These are phyloP conservation scores for Grosmannia serpens DNA, from an alignment of 2,329 filamentous ascomycete genomes.

Conservation along the genomic window DNA sequence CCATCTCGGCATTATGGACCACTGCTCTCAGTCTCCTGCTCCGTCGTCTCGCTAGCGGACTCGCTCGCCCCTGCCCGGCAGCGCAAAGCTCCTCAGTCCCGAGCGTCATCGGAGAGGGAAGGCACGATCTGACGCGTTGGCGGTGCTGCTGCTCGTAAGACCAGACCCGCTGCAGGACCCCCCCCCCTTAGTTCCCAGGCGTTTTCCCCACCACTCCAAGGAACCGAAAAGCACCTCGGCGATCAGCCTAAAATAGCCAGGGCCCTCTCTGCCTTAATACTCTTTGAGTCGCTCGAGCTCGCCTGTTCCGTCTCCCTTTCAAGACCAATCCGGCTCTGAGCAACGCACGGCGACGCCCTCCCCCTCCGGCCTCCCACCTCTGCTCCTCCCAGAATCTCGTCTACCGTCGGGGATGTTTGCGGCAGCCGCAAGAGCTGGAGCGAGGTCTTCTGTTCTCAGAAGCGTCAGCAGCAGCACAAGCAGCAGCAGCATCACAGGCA, in stretches of 20 bases:
- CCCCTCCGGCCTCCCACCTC: neutral
- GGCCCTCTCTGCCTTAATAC: too few relatives aligned
- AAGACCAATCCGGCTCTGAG: too few relatives aligned
- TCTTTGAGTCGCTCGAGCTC: too few relatives aligned
- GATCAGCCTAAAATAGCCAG: constrained; percentile 1
- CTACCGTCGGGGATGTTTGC: constrained; percentile 22
- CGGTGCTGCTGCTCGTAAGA: too few relatives aligned
- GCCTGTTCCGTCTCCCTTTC: too few relatives aligned
- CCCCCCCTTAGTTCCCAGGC: neutral
- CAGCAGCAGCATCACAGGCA: neutral
- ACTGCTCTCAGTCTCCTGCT: neutral
- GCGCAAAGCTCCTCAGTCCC: neutral
- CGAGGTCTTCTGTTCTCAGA: constrained; percentile 22
- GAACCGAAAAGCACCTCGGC: constrained; percentile 13
- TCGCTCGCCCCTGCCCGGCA: neutral
- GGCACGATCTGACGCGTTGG: neutral
- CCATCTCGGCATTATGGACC: neutral
- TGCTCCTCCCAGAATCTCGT: neutral
- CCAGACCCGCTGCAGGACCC: neutral
- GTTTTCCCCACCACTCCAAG: neutral
- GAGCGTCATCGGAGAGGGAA: neutral
- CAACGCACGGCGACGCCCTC: too few relatives aligned
- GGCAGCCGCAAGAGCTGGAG: constrained; percentile 23
- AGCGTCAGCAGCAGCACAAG: constrained; percentile 7
- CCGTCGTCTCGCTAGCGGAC: neutral